These are phyloP conservation scores for Berkeleyomyces basicola DNA, from an alignment of 2,329 filamentous ascomycete species.

Conservation along the genomic window DNA sequence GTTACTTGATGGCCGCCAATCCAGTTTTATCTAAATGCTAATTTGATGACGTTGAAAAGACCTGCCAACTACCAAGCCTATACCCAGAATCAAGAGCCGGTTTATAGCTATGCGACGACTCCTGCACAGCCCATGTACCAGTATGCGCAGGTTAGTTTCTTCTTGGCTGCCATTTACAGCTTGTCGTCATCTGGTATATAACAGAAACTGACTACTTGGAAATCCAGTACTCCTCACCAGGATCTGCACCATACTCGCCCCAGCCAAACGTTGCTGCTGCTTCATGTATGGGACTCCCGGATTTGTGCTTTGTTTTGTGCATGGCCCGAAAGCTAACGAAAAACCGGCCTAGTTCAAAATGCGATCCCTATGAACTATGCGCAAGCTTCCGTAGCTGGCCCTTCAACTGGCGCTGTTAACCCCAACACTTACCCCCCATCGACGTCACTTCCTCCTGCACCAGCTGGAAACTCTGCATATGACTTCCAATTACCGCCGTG, in stretches of 20 bases:
- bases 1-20: not conserved
- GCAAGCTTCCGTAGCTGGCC: not conserved
- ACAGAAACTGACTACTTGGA: not conserved
- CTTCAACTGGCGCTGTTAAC: conserved; percentile 39
- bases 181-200: not conserved
- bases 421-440: conserved; percentile 25
- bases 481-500: conserved; percentile 28
- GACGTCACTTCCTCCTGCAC: not conserved
- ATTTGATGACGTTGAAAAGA: not conserved
- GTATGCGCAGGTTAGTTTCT: conserved; percentile 33
- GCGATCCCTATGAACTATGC: not conserved
- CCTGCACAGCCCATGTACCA: conserved; percentile 23
- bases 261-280: not conserved
- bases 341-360: not conserved
- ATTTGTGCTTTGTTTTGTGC: no score
- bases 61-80: not conserved
- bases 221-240: not conserved
- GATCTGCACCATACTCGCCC: conserved; percentile 3
- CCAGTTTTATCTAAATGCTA: not conserved
- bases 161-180: not conserved
- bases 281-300: not conserved
- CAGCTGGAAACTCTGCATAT: conserved; percentile 25
- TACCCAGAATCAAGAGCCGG: not conserved
- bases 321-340: no score
- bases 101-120: not conserved